Evolutionary conservation across 352 stramenopile species (phyloP), one percentile per base, ranked within the genome.

Genomic region (Globisporangium irregulare): DNA sequence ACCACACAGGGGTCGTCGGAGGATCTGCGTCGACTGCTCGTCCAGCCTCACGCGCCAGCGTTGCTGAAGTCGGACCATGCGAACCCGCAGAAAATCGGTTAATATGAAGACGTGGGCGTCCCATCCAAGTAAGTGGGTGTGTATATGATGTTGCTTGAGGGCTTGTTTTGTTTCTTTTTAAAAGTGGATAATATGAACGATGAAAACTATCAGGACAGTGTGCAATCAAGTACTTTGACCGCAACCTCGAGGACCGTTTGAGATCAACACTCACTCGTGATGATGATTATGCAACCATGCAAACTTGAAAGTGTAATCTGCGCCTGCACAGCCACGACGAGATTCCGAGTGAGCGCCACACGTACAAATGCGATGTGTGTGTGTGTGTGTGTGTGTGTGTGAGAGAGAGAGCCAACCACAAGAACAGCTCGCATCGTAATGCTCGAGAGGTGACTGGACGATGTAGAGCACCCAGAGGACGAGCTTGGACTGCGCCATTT

Each of bases 11-110:
- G 86, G 25, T 91, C 86, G 0, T 86, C 87, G 4, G 87, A 94
- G 64, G 88, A 96, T 67, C 64, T 96, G 25, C 85, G 87, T 9
- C 86, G 85, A 43, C 73, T 94, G 63, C 77, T 96, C 7, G 75
- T 92, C 20, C 77, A 83, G 8, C 88, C 88, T 1, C 78, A 93
- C 36, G 86, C 88, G 1, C 88, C 88, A 10, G 80, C 83, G 56
- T 68, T 96, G 73, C 74, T 96, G 20, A 94, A 93, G 58, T 78
- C 82, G 2, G 80, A 91, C 36, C 86, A 94, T 34, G 84, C 86
- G 6, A 96, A 96, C 65, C 85, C 86, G n/a, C 89, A 96, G 55
- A 91, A 92, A 71, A 90, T 96, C 41, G 88, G 86, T 5, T 93
- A 59, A 66, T 55, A 32, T 12, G 34, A 59, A 43, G 22, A n/a